Evolutionary conservation across 495 filamentous ascomycete genomes (phyloP).

Genomic region (Penicillium verhagenii): DNA sequence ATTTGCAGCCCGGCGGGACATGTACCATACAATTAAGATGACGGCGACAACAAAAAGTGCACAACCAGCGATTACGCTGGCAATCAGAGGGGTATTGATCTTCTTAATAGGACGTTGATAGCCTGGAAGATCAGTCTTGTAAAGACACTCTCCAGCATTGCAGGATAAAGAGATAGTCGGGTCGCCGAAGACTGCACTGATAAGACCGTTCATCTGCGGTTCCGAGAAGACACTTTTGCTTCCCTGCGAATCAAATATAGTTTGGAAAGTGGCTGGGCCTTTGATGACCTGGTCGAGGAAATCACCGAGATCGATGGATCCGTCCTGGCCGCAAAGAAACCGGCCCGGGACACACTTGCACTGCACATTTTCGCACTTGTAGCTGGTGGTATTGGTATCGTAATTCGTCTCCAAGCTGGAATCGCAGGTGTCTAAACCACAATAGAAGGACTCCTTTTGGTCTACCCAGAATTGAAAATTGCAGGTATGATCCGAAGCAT

Average conservation of each 20-base stretch:
- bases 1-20: slow-evolving; percentile 66
- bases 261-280: slow-evolving; percentile 81
- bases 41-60: slow-evolving; percentile 83
- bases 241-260: slow-evolving; percentile 60
- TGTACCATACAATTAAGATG: slow-evolving; percentile 82
- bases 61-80: slow-evolving; percentile 85
- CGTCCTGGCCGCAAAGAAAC: slow-evolving; percentile 88
- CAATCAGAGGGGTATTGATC: slow-evolving; percentile 97
- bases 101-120: slow-evolving; percentile 85
- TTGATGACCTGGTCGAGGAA: slow-evolving; percentile 78
- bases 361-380: slow-evolving; percentile 77
- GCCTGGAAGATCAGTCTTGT: slow-evolving; percentile 87
- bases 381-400: slow-evolving; percentile 75
- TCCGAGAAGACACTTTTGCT: slow-evolving; percentile 76
- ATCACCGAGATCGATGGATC: slow-evolving; percentile 87
- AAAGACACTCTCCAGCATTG: slow-evolving; percentile 85
- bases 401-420: slow-evolving; percentile 66
- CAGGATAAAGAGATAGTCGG: slow-evolving; percentile 81
- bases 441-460: slow-evolving; percentile 93
- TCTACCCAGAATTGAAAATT: slow-evolving; percentile 99
- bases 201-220: slow-evolving; percentile 84
- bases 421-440: slow-evolving; percentile 75
- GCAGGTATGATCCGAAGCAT: slow-evolving; percentile 68
- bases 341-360: slow-evolving; percentile 89
- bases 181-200: slow-evolving; percentile 86